These are phyloP conservation scores for Trifolium pratense DNA, from an alignment of 306 rosid species.

Conservation along the genomic window DNA sequence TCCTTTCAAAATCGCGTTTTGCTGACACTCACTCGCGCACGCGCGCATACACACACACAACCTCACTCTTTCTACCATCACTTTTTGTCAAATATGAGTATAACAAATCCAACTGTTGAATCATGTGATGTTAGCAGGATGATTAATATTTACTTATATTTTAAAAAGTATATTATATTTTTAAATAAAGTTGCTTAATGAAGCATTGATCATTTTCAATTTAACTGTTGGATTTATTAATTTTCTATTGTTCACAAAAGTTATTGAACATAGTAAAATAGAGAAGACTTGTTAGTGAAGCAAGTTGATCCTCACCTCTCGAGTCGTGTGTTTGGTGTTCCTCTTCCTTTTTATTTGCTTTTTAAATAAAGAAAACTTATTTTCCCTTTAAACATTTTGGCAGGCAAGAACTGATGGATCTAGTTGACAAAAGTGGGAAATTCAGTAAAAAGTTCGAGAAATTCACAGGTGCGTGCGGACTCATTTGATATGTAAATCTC, in stretches of 20 bases:
- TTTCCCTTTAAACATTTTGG: conserved; percentile 37
- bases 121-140: neutral
- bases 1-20: neutral
- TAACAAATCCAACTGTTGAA: neutral
- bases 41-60: neutral
- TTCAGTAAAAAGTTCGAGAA: conserved; percentile 73
- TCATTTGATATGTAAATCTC: conserved; percentile 6
- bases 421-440: conserved; percentile 78
- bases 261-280: neutral
- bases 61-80: neutral
- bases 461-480: conserved; percentile 68
- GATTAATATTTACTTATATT: neutral
- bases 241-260: neutral
- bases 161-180: neutral
- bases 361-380: conserved; percentile 13
- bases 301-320: neutral
- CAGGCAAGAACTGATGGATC: conserved; percentile 98
- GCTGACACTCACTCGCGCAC: neutral
- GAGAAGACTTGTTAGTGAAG: neutral
- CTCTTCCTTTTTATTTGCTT: neutral
- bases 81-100: neutral
- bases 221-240: neutral
- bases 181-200: neutral
- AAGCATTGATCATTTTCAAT: neutral
- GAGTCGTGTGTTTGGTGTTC: neutral